phyloP scores from a whole-genome alignment of 148 eudicot species.

The Simmondsia chinensis region DNA sequence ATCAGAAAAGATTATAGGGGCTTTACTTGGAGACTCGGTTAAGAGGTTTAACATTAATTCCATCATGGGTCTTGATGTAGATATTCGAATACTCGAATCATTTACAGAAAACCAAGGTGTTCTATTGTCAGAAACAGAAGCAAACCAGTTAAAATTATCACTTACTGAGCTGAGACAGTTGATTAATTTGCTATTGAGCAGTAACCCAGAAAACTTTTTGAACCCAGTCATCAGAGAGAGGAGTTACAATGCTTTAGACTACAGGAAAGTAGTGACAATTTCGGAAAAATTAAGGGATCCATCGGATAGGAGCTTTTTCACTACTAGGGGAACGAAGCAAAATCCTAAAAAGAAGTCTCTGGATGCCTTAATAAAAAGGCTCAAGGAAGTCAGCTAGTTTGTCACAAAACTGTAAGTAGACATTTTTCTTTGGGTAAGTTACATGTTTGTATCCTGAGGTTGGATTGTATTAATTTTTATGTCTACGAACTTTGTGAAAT shows the following conservation, averaged over 20 bases:
- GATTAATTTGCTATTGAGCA: conserved; percentile 76
- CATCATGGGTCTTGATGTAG: conserved; percentile 73
- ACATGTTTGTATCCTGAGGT: no score
- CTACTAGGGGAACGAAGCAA: conserved; percentile 64
- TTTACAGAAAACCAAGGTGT: conserved; percentile 74
- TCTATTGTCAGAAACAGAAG: conserved; percentile 60
- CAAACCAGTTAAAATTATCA: conserved; percentile 51
- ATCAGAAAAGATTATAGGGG: conserved; percentile 71
- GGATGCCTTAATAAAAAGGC: conserved; percentile 78
- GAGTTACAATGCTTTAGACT: conserved; percentile 79
- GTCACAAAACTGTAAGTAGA: conserved; percentile 28
- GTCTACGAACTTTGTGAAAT: no score
- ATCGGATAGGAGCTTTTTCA: conserved; percentile 72
- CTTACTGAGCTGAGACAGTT: conserved; percentile 78
- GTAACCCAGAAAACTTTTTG: conserved; percentile 80
- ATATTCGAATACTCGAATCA: conserved; percentile 61
- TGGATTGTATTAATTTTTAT: no score
- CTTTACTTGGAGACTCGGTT: conserved; percentile 69
- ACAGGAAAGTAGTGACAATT: conserved; percentile 70
- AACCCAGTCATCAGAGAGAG: conserved; percentile 90
- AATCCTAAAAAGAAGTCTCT: conserved; percentile 90
- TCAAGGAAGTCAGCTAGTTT: conserved; percentile 78
- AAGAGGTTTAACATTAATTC: conserved; percentile 76
- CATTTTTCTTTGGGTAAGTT: conserved; percentile 19
- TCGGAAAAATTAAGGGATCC: conserved; percentile 89